A percentile compares a stretch with the other conserved stretches of the same genome.
phyloP scores from a whole-genome alignment of 768 basidiomycete species.

The Tremella fuciformis region DNA sequence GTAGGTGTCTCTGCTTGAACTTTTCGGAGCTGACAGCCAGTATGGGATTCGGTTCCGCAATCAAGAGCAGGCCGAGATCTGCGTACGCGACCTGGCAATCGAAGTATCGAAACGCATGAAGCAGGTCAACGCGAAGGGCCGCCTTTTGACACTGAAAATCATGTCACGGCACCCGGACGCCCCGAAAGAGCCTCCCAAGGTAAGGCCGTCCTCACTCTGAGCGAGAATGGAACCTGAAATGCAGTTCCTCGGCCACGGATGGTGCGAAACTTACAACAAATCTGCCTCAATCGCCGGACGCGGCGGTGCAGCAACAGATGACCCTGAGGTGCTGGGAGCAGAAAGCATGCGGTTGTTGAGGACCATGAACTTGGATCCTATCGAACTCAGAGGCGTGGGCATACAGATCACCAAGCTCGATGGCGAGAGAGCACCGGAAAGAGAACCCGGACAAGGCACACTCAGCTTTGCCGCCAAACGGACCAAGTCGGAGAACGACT shows the following conservation, averaged over 20 bases:
- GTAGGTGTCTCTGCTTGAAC: constrained; percentile 57
- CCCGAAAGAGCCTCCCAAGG: constrained; percentile 87
- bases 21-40: constrained; percentile 53
- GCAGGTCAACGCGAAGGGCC: constrained; percentile 66
- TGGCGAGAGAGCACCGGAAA: constrained; percentile 50
- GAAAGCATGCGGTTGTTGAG: constrained; percentile 73
- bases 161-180: constrained; percentile 82
- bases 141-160: constrained; percentile 76
- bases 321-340: constrained; percentile 67
- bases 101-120: constrained; percentile 74
- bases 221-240: neutral
- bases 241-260: constrained; percentile 88
- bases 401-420: constrained; percentile 90
- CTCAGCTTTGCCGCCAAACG: constrained; percentile 58
- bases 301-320: constrained; percentile 69
- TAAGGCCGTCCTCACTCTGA: constrained; percentile 45
- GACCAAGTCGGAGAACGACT: constrained; percentile 1
- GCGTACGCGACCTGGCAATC: constrained; percentile 70
- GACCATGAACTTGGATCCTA: constrained; percentile 72
- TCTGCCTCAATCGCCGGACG: constrained; percentile 62
- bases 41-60: constrained; percentile 93
- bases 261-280: constrained; percentile 76
- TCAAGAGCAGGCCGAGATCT: constrained; percentile 73
- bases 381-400: constrained; percentile 85
- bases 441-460: constrained; percentile 59